Base-by-base conservation (phyloP, 192 early-diverging fungal species). In the Phycomyces nitens region DNA sequence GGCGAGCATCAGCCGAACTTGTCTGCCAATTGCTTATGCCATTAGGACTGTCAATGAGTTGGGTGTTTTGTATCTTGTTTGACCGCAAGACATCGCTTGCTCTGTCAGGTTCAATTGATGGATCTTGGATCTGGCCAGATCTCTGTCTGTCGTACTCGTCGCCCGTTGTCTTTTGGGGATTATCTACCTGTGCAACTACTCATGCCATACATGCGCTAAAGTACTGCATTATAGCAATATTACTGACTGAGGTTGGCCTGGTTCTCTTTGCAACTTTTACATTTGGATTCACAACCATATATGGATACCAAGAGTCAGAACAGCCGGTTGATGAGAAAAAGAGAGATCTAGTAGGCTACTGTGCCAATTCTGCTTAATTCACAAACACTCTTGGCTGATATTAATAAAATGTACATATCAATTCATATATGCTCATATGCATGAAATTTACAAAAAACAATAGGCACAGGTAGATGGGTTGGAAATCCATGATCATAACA, bases 11-110 rank as follows among this genome's bases (percentile, higher is more conserved):
- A 12, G 29, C 47, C 49, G 67, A 69, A 29, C 60, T 53, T 9
- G 24, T 69, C 5, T 69, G 67, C 51, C 60, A 62, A 21, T 57
- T 69, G 7, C 24, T 69, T 2, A 62, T 69, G 59, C 60, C 67
- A 0, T 8, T 62, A 2, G 67, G 67, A 27, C n/a, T 69, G 20
- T 59, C 60, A 14, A 10, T 62, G 1, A 69, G 67, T 16, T 69
- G 67, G 67, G 1, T 69, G 12, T 58, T 69, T 39, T 69, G 67
- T 40, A 63, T 69, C 5, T 23, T 38, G 0, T 69, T 69, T 49
- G 67, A 69, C 41, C 61, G 38, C 18, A 62, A 62, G 26, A 62
- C 67, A 26, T 16, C 27, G 5, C 5, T 14, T 3, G 51, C 38
- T 12, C 24, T 63, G 44, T 47, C 44, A n/a, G 44, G 29, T 7